phyloP scores from a whole-genome alignment of 306 rosid species.

The Rosa rugosa region DNA sequence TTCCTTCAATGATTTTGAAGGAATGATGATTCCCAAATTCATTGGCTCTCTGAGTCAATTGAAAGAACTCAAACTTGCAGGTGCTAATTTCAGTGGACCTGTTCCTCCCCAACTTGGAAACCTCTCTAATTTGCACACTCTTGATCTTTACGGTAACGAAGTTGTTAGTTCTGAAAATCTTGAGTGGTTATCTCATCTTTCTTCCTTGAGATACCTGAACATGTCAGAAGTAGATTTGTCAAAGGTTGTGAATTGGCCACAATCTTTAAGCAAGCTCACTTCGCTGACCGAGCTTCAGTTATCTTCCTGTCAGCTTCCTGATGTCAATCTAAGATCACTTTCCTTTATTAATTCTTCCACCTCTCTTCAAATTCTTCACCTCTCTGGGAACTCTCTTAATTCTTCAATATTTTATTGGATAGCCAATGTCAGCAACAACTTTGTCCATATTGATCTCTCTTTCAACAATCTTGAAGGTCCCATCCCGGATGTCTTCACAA shows the following conservation, averaged over 20 bases:
- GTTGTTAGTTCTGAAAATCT: background rate
- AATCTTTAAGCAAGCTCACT: background rate
- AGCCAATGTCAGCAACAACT: background rate
- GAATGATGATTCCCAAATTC: no score
- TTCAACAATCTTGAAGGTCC: background rate
- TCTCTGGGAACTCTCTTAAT: background rate
- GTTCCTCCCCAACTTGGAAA: no score
- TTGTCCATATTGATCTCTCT: background rate
- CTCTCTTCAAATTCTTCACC: background rate
- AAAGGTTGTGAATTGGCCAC: background rate
- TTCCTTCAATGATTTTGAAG: no score
- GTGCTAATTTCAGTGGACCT: no score
- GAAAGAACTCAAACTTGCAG: no score
- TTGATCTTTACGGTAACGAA: no score
- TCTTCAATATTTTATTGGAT: background rate
- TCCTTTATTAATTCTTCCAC: background rate
- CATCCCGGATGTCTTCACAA: background rate
- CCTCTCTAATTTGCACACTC: no score
- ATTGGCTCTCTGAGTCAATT: no score
- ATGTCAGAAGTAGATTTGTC: background rate
- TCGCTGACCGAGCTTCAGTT: background rate
- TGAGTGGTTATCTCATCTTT: background rate
- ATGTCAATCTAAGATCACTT: background rate
- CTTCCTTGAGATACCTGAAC: background rate
- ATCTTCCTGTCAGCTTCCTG: accelerated